These are phyloP conservation scores for Coemansia sp. DNA, from an alignment of 192 early-diverging fungal species.

Conservation along the genomic window DNA sequence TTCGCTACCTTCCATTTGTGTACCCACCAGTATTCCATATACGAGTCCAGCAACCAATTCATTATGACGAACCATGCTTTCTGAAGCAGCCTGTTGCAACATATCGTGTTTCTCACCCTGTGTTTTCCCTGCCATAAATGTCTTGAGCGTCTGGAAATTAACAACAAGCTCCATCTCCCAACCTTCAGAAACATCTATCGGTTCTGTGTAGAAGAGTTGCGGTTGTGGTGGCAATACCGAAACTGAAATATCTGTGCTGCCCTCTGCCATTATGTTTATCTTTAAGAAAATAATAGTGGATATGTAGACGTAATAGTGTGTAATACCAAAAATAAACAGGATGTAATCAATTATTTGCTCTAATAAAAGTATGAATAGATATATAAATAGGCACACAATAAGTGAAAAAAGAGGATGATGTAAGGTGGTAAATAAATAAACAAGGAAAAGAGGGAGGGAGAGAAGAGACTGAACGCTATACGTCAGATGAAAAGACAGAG, in stretches of 20 bases:
- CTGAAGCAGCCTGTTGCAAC: constrained; percentile 60
- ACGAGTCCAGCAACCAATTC: constrained; percentile 61
- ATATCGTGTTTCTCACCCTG: constrained; percentile 62
- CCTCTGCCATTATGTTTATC: neutral
- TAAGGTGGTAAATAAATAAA: neutral
- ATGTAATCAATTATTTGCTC: too few species aligned
- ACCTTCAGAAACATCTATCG: constrained; percentile 51
- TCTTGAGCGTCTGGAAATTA: constrained; percentile 26
- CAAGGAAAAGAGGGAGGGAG: neutral
- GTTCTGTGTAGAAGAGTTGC: constrained; percentile 49
- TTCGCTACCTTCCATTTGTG: constrained; percentile 50
- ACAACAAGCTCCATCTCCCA: constrained; percentile 56
- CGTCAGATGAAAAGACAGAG: neutral
- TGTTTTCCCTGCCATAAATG: constrained; percentile 43
- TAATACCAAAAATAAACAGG: neutral
- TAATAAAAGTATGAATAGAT: too few species aligned
- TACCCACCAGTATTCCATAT: constrained; percentile 46
- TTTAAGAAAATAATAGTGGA: neutral
- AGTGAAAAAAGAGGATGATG: neutral
- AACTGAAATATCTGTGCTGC: neutral
- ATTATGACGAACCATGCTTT: constrained; percentile 52
- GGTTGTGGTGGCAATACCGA: constrained; percentile 31
- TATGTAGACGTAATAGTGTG: neutral
- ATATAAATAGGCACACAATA: neutral
- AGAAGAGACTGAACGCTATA: neutral